These are phyloP conservation scores for Musa acuminata DNA, from an alignment of 176 grass and related monocot species.

Conservation along the genomic window DNA sequence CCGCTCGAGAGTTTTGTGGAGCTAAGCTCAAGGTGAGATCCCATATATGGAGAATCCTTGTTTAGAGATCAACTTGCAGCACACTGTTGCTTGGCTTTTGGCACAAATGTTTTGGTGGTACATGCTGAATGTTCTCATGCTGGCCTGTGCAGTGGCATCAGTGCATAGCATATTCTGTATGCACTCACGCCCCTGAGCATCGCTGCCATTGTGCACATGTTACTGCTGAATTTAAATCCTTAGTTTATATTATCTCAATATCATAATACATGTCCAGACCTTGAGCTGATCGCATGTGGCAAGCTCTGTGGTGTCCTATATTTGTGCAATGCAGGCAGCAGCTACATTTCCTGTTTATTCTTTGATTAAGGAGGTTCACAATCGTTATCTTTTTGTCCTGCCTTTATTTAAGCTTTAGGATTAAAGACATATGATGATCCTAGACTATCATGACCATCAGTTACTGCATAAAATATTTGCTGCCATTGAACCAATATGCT, in stretches of 20 bases:
- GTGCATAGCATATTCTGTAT: too few relatives aligned
- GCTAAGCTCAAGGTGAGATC: slow-evolving; percentile 60
- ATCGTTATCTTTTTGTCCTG: too few relatives aligned
- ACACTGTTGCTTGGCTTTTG: too few relatives aligned
- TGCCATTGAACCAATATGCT: background rate
- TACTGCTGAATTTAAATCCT: background rate
- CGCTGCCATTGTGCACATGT: background rate
- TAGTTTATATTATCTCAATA: background rate
- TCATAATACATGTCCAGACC: background rate
- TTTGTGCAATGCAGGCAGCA: too few relatives aligned
- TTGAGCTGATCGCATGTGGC: background rate
- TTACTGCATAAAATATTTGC: background rate
- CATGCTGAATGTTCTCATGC: background rate
- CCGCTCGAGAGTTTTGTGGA: slow-evolving; percentile 76
- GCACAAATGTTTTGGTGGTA: background rate
- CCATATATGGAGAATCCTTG: background rate
- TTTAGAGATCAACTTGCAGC: too few relatives aligned
- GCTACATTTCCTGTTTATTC: too few relatives aligned
- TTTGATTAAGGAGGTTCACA: too few relatives aligned
- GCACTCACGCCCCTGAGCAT: too few relatives aligned
- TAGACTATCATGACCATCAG: background rate
- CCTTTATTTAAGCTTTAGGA: too few relatives aligned
- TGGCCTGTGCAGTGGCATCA: too few relatives aligned
- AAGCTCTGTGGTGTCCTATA: background rate
- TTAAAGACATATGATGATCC: background rate